Evolutionary conservation across 495 filamentous ascomycete species (phyloP), one percentile per base, ranked within the genome.

Genomic region (Penicillium simplicissimum): DNA sequence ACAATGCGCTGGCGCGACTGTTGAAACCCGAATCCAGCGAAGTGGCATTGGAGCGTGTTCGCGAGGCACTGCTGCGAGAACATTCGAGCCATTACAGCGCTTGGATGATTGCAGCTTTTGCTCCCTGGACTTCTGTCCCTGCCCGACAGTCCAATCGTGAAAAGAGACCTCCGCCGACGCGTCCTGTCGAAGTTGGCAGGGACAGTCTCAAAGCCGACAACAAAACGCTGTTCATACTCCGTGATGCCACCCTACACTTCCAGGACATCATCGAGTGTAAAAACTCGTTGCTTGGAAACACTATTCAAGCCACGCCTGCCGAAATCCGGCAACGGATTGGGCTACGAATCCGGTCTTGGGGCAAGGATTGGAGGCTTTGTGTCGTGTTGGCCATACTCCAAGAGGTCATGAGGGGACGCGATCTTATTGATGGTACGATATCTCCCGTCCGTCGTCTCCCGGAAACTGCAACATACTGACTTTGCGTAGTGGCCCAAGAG

Each of bases 181-280:
- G 81, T 25, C 82, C 84, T 52, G 84, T 80, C 14, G 72, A 81
- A 38, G 82, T 86, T 8, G 89, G 82, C 6, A 79, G 87, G 45
- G 92, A 96, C 70, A 92, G 94, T 8, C 85, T 97, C 63, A 92
- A 88, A 62, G 82, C 86, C 9, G 81, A 88, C 11, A 95, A 91
- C 63, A 96, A 89, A 71, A 75, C 89, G 0, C 81, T 78, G 34
- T 84, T 83, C 40, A 66, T 92, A 9, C 73, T 96, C n/a, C 79
- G 81, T 5, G 84, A 84, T 33, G 85, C 90, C 9, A 84, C 88
- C 48, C 71, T 69, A 14, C 76, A 91, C 60, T 78, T 80, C 42
- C 61, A 73, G 2, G 77, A 84, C n/a, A 89, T 97, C 25, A 75
- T 84, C 8, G 69, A 73, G 19, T 69, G 86, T 8, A 90, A 90